Evolutionary conservation across 2,329 filamentous ascomycete genomes (phyloP).

Genomic region (Talaromyces sp.): DNA sequence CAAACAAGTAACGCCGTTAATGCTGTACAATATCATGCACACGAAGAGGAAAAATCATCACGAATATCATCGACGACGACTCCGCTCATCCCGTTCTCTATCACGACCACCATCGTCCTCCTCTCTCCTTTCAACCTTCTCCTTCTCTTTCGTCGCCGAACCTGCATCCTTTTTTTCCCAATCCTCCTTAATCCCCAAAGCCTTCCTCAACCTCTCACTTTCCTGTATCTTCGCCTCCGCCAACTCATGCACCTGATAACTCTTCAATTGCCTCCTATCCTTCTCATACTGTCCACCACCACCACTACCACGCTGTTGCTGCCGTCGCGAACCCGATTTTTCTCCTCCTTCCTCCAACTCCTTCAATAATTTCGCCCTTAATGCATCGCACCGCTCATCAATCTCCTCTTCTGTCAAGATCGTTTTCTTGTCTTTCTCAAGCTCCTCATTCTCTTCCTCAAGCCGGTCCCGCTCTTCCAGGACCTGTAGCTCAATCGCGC

Average conservation of each 20-base stretch:
- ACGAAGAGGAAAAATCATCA: not conserved
- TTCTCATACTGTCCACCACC: constrained; percentile 12
- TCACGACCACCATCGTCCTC: constrained; percentile 3
- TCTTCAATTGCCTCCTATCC: constrained; percentile 63
- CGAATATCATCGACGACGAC: not conserved
- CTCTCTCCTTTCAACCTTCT: constrained; percentile 19
- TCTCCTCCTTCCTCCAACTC: constrained; percentile 51
- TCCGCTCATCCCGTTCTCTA: constrained; percentile 1
- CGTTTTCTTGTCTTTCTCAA: constrained; percentile 75
- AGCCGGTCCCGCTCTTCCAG: constrained; percentile 84
- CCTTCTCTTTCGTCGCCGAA: constrained; percentile 18
- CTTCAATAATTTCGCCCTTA: constrained; percentile 61
- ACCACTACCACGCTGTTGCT: constrained; percentile 17
- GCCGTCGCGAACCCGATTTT: constrained; percentile 18
- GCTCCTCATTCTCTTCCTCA: constrained; percentile 69
- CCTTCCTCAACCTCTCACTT: constrained; percentile 80
- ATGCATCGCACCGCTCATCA: constrained; percentile 66
- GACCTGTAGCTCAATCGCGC: constrained; percentile 88
- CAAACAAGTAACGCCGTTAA: constrained; percentile 6
- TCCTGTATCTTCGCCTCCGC: constrained; percentile 95
- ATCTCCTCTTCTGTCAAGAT: constrained; percentile 78
- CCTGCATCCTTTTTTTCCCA: constrained; percentile 58
- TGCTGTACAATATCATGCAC: not conserved
- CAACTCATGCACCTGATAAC: constrained; percentile 92
- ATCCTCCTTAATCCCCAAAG: constrained; percentile 82